Percentiles rank a stretch among this genome's conserved stretches.
phyloP scores from a whole-genome alignment of 495 filamentous ascomycete species.

The Tricharina praecox region DNA sequence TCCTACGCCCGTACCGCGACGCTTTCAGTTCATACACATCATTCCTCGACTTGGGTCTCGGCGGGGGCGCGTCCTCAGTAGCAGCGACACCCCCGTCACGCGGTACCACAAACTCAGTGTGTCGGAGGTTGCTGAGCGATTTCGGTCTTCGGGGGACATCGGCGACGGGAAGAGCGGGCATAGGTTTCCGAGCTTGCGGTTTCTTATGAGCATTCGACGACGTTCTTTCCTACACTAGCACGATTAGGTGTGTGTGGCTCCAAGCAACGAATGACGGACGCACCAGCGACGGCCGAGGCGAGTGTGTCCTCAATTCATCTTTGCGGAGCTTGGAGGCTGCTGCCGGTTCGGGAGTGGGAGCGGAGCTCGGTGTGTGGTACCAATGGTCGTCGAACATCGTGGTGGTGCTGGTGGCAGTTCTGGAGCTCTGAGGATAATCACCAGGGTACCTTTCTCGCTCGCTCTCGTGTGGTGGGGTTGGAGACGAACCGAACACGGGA shows the following conservation, averaged over 20 bases:
- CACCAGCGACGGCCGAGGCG: conserved; percentile 20
- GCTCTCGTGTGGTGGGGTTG: too few relatives aligned
- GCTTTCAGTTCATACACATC: conserved; percentile 30
- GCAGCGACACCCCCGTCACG: conserved; percentile 31
- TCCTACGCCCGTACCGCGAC: conserved; percentile 25
- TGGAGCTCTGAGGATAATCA: too few relatives aligned
- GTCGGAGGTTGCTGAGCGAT: conserved; percentile 47
- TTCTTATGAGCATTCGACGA: conserved; percentile 29
- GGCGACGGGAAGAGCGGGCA: conserved; percentile 35
- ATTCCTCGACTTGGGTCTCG: conserved; percentile 29
- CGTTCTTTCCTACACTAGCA: conserved; percentile 26
- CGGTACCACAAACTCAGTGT: conserved; percentile 41
- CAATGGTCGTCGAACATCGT: conserved; percentile 27
- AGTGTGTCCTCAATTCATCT: conserved; percentile 22
- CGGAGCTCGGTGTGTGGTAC: conserved; percentile 20
- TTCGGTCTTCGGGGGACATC: conserved; percentile 49
- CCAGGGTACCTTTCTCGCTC: too few relatives aligned
- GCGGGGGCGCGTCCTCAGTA: conserved; percentile 13
- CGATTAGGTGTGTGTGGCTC: conserved; percentile 27
- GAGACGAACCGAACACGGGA: not conserved
- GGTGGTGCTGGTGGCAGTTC: too few relatives aligned
- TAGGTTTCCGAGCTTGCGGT: conserved; percentile 30
- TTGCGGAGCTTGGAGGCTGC: conserved; percentile 8
- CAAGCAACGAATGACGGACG: too few relatives aligned
- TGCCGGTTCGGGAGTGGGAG: conserved; percentile 12